Evolutionary conservation across 1,139 yeast genomes (phyloP).

Genomic region (Kodamaea sp.): DNA sequence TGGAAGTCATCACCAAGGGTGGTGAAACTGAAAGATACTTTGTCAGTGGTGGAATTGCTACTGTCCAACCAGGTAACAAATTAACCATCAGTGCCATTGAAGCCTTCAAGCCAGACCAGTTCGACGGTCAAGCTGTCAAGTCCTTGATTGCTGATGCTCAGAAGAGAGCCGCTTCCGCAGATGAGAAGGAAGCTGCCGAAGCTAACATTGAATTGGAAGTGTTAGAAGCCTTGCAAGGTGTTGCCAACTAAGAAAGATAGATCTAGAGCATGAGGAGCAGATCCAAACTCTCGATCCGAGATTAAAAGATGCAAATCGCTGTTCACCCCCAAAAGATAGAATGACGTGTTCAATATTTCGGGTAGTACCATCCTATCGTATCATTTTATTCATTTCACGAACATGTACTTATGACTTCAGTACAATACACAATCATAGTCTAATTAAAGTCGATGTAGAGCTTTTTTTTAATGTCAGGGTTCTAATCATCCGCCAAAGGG

Average conservation of each 20-base stretch:
- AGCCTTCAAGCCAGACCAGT: slow-evolving; percentile 90
- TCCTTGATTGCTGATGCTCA: slow-evolving; percentile 89
- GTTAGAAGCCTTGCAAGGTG: slow-evolving; percentile 87
- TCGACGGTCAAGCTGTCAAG: slow-evolving; percentile 80
- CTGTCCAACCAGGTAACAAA: slow-evolving; percentile 93
- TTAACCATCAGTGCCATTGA: slow-evolving; percentile 92
- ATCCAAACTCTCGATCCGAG: no score
- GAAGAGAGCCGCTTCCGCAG: slow-evolving; percentile 83
- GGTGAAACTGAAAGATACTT: slow-evolving; percentile 79
- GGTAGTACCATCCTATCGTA: no score
- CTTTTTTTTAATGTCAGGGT: no score
- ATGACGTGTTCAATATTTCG: no score
- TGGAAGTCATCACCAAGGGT: slow-evolving; percentile 81
- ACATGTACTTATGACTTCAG: no score
- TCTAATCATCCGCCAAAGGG: no score
- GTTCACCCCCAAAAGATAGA: no score
- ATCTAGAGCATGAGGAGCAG: background rate
- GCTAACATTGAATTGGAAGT: slow-evolving; percentile 96
- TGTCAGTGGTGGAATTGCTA: slow-evolving; percentile 96
- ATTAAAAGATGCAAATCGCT: no score
- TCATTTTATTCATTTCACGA: no score
- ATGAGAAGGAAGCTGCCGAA: slow-evolving; percentile 88
- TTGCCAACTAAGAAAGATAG: slow-evolving; percentile 76
- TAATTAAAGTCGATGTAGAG: no score
- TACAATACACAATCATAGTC: no score